Evolutionary conservation across 768 basidiomycete genomes (phyloP).

Genomic region (Cantharellus anzutake): DNA sequence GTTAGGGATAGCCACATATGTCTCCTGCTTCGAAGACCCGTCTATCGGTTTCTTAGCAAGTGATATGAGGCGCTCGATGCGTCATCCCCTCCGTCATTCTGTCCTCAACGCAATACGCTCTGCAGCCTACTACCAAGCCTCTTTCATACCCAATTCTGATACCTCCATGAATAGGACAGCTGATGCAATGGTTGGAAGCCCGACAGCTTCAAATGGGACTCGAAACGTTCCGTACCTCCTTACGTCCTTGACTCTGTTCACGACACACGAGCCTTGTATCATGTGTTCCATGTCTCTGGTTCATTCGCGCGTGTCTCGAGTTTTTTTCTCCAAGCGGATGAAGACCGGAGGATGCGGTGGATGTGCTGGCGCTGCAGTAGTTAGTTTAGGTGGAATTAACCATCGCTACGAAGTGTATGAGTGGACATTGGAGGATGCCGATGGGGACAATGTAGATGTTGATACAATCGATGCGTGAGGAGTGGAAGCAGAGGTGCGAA

Average conservation of each 20-base stretch:
- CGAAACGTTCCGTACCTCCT: slow-evolving; percentile 40
- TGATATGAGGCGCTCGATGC: slow-evolving; percentile 50
- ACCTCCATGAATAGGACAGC: neutral
- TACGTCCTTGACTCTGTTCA: slow-evolving; percentile 67
- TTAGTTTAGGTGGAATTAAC: slow-evolving; percentile 76
- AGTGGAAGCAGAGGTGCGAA: neutral
- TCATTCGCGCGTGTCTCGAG: slow-evolving; percentile 83
- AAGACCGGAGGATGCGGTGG: slow-evolving; percentile 80
- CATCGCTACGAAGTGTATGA: slow-evolving; percentile 61
- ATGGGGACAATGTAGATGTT: neutral
- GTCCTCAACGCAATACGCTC: slow-evolving; percentile 54
- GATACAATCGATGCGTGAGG: neutral
- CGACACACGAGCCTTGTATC: slow-evolving; percentile 91
- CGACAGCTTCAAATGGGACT: neutral
- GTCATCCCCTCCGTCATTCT: slow-evolving; percentile 75
- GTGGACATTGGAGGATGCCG: slow-evolving; percentile 25
- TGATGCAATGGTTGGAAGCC: neutral
- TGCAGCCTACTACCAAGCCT: slow-evolving; percentile 32
- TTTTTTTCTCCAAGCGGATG: slow-evolving; percentile 49
- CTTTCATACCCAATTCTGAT: neutral
- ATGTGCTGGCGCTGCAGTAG: slow-evolving; percentile 25
- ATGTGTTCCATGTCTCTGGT: slow-evolving; percentile 96
- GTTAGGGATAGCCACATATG: slow-evolving; percentile 59
- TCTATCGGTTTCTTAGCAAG: slow-evolving; percentile 22
- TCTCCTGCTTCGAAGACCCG: slow-evolving; percentile 35